Conservation (phyloP, 2,329 filamentous ascomycete species). For the Fusarium pininemorale region DNA sequence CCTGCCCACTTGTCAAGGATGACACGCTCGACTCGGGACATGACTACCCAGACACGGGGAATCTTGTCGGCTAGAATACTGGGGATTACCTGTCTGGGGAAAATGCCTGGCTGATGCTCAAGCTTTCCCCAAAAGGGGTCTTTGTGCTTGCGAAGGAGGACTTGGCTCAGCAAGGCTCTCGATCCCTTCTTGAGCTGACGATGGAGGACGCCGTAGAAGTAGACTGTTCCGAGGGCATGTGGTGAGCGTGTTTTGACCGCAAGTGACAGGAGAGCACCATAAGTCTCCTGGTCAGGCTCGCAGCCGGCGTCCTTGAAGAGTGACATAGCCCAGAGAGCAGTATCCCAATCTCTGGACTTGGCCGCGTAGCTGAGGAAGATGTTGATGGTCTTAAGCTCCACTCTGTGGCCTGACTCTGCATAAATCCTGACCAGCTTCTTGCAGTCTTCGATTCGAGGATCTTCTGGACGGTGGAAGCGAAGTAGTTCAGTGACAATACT, state of each 20-base stretch:
- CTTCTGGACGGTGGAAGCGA: slow-evolving; percentile 46
- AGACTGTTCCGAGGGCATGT: slow-evolving; percentile 43
- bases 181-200: slow-evolving; percentile 42
- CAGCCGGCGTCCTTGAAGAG: slow-evolving; percentile 30
- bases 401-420: slow-evolving; percentile 29
- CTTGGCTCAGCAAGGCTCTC: slow-evolving; percentile 37
- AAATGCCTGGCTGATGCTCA: slow-evolving; percentile 39
- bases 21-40: slow-evolving; percentile 44
- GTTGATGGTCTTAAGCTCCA: slow-evolving; percentile 50
- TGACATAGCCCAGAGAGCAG: slow-evolving; percentile 45
- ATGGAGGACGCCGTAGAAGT: slow-evolving; percentile 47
- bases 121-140: slow-evolving; percentile 41
- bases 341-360: slow-evolving; percentile 43
- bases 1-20: slow-evolving; percentile 44
- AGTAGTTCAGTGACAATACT: slow-evolving; percentile 55
- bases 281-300: slow-evolving; percentile 46
- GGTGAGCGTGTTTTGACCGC: slow-evolving; percentile 46
- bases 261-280: slow-evolving; percentile 51
- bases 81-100: slow-evolving; percentile 41
- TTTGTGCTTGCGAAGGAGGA: slow-evolving; percentile 40
- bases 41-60: slow-evolving; percentile 27
- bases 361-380: slow-evolving; percentile 49
- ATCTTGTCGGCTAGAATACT: slow-evolving; percentile 34
- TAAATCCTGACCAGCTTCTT: slow-evolving; percentile 41
- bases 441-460: slow-evolving; percentile 41